A percentile compares a stretch with the other conserved stretches of the same genome.
These are phyloP conservation scores for Orbilia javanica DNA, from an alignment of 2,329 filamentous ascomycete species.

Conservation along the genomic window DNA sequence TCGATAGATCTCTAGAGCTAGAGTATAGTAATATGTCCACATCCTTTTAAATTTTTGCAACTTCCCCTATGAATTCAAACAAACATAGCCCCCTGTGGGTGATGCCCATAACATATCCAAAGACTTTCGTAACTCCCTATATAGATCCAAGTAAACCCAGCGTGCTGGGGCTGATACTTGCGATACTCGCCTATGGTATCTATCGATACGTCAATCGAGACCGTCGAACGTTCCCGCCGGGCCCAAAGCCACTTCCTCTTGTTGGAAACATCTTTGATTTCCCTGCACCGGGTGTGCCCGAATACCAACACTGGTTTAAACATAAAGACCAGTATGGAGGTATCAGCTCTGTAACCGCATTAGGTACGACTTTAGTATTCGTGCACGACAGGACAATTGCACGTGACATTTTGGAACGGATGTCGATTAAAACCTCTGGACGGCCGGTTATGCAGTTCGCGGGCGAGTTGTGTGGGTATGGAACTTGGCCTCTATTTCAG, in stretches of 20 bases:
- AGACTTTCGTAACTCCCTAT: no score
- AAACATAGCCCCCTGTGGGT: no score
- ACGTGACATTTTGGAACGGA: constrained; percentile 63
- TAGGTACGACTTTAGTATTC: constrained; percentile 65
- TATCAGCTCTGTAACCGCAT: constrained; percentile 65
- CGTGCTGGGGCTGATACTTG: not conserved
- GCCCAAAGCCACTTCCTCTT: constrained; percentile 68
- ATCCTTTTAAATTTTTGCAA: no score
- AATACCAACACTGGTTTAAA: constrained; percentile 67
- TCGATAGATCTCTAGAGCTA: no score
- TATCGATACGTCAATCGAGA: constrained; percentile 46
- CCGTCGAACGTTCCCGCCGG: constrained; percentile 66
- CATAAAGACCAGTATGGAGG: constrained; percentile 66
- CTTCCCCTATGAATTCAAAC: no score
- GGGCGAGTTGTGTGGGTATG: constrained; percentile 61
- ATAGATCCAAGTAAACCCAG: not conserved
- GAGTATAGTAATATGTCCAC: no score
- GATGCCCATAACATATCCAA: no score
- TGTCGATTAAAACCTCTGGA: constrained; percentile 63
- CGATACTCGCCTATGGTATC: not conserved
- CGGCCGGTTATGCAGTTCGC: constrained; percentile 63
- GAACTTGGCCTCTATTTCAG: constrained; percentile 56
- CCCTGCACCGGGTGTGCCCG: constrained; percentile 65
- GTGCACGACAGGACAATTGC: constrained; percentile 64
- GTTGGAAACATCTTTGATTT: constrained; percentile 70